Percentiles rank a stretch among this genome's conserved stretches.
phyloP scores from a whole-genome alignment of 163 green algal genomes.

The Smithsoniella earleae region DNA sequence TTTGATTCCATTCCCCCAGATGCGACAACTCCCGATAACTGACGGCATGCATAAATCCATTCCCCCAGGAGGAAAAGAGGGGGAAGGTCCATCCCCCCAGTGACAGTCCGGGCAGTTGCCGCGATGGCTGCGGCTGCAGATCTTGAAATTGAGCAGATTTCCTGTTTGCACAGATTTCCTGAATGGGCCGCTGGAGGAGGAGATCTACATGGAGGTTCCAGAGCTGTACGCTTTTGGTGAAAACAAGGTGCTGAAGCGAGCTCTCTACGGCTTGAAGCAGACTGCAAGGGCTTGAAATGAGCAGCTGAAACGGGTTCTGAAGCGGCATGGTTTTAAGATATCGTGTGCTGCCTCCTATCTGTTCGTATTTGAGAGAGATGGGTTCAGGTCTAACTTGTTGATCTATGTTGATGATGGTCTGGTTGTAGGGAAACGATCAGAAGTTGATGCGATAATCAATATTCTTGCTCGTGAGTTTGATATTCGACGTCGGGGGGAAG shows the following conservation, averaged over 20 bases:
- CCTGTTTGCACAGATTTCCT: neutral
- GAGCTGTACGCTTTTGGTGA: too few relatives aligned
- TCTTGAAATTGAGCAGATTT: neutral
- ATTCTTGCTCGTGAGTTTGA: neutral
- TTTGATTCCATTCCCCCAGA: too few relatives aligned
- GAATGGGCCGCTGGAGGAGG: neutral
- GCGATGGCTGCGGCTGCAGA: neutral
- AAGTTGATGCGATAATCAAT: neutral
- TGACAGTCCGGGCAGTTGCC: neutral
- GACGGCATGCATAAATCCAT: too few relatives aligned
- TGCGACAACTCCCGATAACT: too few relatives aligned
- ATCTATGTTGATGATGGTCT: conserved; percentile 9
- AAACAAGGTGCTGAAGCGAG: too few relatives aligned
- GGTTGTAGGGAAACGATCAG: neutral
- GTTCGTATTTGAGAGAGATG: conserved; percentile 5
- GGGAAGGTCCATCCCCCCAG: too few relatives aligned
- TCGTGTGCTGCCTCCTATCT: neutral
- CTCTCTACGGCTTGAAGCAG: too few relatives aligned
- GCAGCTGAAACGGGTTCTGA: neutral
- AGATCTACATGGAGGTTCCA: too few relatives aligned
- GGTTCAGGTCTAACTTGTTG: neutral
- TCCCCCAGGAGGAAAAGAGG: too few relatives aligned
- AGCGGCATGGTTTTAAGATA: neutral
- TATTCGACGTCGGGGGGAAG: neutral
- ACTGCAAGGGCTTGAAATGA: neutral